Base-by-base conservation (phyloP, 2,329 filamentous ascomycete species). In the Trichoderma atrobrunneum region DNA sequence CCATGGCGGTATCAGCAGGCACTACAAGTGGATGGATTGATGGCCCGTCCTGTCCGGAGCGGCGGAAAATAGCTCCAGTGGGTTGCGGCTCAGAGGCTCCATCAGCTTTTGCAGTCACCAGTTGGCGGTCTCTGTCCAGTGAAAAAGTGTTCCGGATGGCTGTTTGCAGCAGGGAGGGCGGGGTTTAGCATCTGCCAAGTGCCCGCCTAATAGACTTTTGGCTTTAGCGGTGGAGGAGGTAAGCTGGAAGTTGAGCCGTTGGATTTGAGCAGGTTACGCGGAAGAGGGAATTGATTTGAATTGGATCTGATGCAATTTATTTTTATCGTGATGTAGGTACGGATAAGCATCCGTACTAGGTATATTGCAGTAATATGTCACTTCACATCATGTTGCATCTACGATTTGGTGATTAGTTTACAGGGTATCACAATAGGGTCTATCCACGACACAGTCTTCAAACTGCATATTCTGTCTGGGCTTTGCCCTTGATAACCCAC, bases 1-100 rank as follows among this genome's bases (percentile, higher is more conserved):
- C 48, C 30, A 66, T 54, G 43, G 43, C 43, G 18, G 54, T 30
- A 57, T 26, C 54, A 57, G 54, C 14, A 39, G 24, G 65, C 56
- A 18, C 34, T 39, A 48, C 10, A 32, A 18, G 26, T 69, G 56
- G 65, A 68, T 48, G 65, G 54, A 68, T 61, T 60, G 66, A 69
- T 69, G 66, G 28, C 12, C 66, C 66, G 66, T 28, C 56, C 39
- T 28, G 51, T 36, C 66, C 66, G 66, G 57, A 61, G 66, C 56
- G 66, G 66, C 66, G 56, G 56, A 69, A 69, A 69, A 51, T 34
- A 51, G 66, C 66, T 32, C 66, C 56, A 69, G 66, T 39, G 26
- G 56, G 28, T 51, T 62, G 57, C 56, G 66, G 66, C 66, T 36
- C 39, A 61, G 66, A 67, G 51, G 64, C 64, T 67, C 43, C 43